These are phyloP conservation scores for Quercus wislizeni DNA, from an alignment of 306 rosid species.

Conservation along the genomic window DNA sequence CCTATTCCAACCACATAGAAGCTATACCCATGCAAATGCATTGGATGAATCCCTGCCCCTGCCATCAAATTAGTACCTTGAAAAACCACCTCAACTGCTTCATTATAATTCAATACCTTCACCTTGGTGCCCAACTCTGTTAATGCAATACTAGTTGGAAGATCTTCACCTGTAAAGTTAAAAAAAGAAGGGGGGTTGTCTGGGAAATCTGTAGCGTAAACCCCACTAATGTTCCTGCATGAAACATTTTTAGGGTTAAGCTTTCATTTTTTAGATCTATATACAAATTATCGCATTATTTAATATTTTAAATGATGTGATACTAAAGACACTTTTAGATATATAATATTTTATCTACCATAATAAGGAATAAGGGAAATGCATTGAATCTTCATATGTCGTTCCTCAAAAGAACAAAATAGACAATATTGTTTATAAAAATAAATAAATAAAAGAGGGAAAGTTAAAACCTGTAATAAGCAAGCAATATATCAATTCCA, in stretches of 20 bases:
- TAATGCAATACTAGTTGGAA: background rate
- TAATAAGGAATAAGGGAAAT: too few species aligned
- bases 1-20: conserved; percentile 41
- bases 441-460: background rate
- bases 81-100: conserved; percentile 37
- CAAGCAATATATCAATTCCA: conserved; percentile 29
- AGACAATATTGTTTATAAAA: background rate
- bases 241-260: too few species aligned
- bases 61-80: conserved; percentile 37
- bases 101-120: conserved; percentile 26
- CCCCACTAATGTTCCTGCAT: conserved; percentile 32
- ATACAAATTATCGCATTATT: too few species aligned
- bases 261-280: too few species aligned
- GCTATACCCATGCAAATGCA: conserved; percentile 49
- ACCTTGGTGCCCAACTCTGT: conserved; percentile 31
- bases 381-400: too few species aligned
- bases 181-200: conserved; percentile 13
- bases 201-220: conserved; percentile 30
- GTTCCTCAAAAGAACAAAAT: background rate
- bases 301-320: too few species aligned
- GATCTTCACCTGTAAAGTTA: conserved; percentile 10
- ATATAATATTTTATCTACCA: too few species aligned
- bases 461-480: conserved; percentile 39
- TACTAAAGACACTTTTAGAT: too few species aligned
- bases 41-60: conserved; percentile 40